Evolutionary conservation across 2,329 filamentous ascomycete genomes (phyloP), one percentile per base, ranked within the genome.

Genomic region (Corynespora cassiicola): DNA sequence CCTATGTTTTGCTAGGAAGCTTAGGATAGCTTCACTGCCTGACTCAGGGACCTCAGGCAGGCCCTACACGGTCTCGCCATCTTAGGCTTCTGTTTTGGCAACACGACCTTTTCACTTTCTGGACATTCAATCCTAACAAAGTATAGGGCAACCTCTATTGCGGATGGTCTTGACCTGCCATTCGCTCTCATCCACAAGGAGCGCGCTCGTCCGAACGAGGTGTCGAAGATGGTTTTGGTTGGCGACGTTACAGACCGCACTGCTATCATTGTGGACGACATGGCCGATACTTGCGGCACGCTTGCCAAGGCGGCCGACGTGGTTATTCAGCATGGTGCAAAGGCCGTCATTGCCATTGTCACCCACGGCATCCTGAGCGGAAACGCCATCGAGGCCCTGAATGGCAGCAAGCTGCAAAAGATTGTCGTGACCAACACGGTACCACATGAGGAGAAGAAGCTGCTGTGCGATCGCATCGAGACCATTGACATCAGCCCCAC

Each of bases 121-220:
- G 26, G 14, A 34, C 30, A 21, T 16, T 23, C 42, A 23, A 24
- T 12, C 56, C 65, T 47, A 57, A 38, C 14, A 16, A 29, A 25
- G 14, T 23, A 11, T 52, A 83, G 86, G 69, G 92, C 91, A 25
- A 96, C 92, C 7, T 90, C 87, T 9, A 95, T 97, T 52, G 92
- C 92, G 40, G 92, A 96, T 69, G 86, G 89, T 31, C 81, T 97
- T 45, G 90, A 96, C 63, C 83, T 91, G 31, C 86, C 85, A 45
- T 96, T 97, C 68, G 92, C 92, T 7, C 82, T 97, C 37, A 97
- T 97, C 56, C 91, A 96, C 80, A 96, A 97, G 75, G 92, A 96
- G 73, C 88, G 91, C 41, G 87, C 90, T 5, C 84, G 89, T n/a
- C 85, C 85, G 8, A 95, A 95, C 61, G 90, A 95, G 63, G 90